Evolutionary conservation across 179 eudicot species (phyloP).

Genomic region (Silene noctiflora): DNA sequence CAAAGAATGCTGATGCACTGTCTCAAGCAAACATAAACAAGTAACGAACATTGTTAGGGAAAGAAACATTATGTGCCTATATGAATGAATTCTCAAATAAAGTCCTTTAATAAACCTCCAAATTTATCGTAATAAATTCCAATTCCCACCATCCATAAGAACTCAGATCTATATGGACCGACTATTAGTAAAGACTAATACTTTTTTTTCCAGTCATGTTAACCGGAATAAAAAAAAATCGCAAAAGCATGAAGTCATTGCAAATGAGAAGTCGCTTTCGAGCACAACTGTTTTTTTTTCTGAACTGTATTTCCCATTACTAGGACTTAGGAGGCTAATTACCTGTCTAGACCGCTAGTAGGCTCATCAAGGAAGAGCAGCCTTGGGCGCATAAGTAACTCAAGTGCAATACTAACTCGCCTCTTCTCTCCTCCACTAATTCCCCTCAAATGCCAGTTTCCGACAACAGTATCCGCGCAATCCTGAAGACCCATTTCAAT

Average conservation of each 20-base stretch:
- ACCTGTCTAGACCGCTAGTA: conserved; percentile 98
- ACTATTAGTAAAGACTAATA: too few relatives aligned
- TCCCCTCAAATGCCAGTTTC: conserved; percentile 98
- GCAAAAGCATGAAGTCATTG: too few relatives aligned
- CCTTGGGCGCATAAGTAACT: conserved; percentile 91
- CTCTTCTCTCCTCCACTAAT: conserved; percentile 95
- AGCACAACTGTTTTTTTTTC: too few relatives aligned
- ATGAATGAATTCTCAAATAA: background rate
- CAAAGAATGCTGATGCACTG: conserved; percentile 98
- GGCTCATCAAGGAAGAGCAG: conserved; percentile 97
- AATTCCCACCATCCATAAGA: too few relatives aligned
- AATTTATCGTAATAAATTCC: too few relatives aligned
- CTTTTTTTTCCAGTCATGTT: too few relatives aligned
- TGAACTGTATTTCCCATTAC: too few relatives aligned
- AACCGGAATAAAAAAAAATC: too few relatives aligned
- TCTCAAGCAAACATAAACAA: background rate
- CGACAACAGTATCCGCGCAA: conserved; percentile 91
- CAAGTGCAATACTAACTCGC: conserved; percentile 89
- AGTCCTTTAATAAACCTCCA: too few relatives aligned
- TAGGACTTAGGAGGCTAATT: too few relatives aligned
- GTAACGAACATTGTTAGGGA: conserved; percentile 12
- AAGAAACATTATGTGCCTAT: background rate
- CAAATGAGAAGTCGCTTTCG: too few relatives aligned
- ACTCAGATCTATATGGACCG: too few relatives aligned
- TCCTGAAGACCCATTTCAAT: conserved; percentile 68